Evolutionary conservation across 225 moss, liverwort and hornwort genomes (phyloP), one percentile per base, ranked within the genome.

Genomic region (Asterella californica): DNA sequence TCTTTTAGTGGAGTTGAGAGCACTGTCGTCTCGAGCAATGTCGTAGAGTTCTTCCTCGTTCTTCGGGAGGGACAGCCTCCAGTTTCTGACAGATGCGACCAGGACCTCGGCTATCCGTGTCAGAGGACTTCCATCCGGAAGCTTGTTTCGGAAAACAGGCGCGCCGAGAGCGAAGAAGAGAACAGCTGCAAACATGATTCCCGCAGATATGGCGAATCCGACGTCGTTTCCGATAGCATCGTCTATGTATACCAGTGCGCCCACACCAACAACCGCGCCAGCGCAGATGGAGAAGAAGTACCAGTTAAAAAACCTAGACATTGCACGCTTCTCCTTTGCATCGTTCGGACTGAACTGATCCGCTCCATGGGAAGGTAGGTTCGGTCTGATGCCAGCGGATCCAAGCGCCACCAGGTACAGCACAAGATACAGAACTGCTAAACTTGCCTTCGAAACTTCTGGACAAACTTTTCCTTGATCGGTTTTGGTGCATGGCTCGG

Each of bases 281-380:
- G 76, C 68, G 53, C 65, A 76, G 34, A 66, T 34, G 47, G 57
- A 82, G 15, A 70, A 76, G 68, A 77, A 82, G 66, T 70, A 76
- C 82, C 82, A 82, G 42, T 70, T 78, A 72, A 78, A 78, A 32
- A 71, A 78, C 8, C 71, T 19, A 15, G 82, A 55, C 78, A 70
- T 66, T 1, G 72, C 59, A 0, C 22, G 55, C 47, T 53, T 72
- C 50, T 83, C 78, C 54, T 63, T 72, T 33, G 57, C 34, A 72
- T 83, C 78, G 29, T 62, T 60, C 24, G 50, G 60, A 46, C 76
- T 78, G 59, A 77, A 82, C 57, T 82, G 82, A 47, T 82, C 82
- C 32, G 82, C 82, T 78, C 82, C 82, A 42, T 77, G 70, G n/a
- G 82, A 69, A 5, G 82, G 72, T 21, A 83, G 3, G 54, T 73